Evolutionary conservation across 768 basidiomycete genomes (phyloP).

Genomic region (Suillus spraguei): DNA sequence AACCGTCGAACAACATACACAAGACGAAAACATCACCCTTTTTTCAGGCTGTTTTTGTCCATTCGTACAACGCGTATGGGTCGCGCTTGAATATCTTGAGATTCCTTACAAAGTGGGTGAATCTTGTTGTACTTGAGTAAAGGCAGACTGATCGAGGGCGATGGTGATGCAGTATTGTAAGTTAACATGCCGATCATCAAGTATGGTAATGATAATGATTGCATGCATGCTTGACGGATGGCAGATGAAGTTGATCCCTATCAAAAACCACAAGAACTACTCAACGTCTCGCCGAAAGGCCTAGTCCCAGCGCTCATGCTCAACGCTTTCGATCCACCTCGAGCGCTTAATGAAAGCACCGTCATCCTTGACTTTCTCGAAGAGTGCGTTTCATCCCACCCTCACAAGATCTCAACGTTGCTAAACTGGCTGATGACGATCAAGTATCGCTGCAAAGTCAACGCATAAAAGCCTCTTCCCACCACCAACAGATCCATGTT

Average conservation of each 20-base stretch:
- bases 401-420: not conserved
- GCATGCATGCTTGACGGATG: not conserved
- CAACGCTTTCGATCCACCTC: constrained; percentile 52
- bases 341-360: constrained; percentile 76
- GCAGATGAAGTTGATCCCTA: constrained; percentile 83
- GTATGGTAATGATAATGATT: not conserved
- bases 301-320: constrained; percentile 74
- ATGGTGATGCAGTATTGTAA: constrained; percentile 40
- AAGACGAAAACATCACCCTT: constrained; percentile 57
- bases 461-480: constrained; percentile 59
- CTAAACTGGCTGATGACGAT: not conserved
- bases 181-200: constrained; percentile 9
- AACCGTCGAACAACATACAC: constrained; percentile 53
- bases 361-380: constrained; percentile 80
- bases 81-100: constrained; percentile 66
- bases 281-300: constrained; percentile 83
- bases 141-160: not conserved
- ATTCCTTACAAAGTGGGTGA: constrained; percentile 67
- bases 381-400: constrained; percentile 49
- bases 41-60: constrained; percentile 80
- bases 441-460: constrained; percentile 51
- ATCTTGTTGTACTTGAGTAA: not conserved
- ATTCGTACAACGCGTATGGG: constrained; percentile 84
- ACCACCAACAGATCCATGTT: constrained; percentile 59
- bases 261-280: constrained; percentile 75